Conservation (phyloP, 371 early-diverging fungal genomes). For the Mortierella sp. region DNA sequence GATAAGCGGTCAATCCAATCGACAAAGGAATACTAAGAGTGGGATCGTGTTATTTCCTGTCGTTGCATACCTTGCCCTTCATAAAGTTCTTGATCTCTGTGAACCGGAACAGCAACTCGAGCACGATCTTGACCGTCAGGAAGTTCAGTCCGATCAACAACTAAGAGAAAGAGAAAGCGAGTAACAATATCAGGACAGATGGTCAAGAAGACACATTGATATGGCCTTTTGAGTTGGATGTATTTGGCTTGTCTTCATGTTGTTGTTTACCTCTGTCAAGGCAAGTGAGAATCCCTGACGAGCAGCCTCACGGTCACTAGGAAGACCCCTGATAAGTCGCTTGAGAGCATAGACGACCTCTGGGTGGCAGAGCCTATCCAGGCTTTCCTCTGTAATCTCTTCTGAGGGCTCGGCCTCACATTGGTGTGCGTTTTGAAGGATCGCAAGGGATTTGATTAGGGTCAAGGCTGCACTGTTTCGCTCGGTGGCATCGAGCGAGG, state of each 20-base stretch:
- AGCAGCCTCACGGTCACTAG: slow-evolving; percentile 90
- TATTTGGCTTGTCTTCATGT: slow-evolving; percentile 10
- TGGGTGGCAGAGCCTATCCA: slow-evolving; percentile 70
- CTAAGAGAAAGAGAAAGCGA: slow-evolving; percentile 18
- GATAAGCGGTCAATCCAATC: no score
- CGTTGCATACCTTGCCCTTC: slow-evolving; percentile 58
- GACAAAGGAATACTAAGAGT: no score
- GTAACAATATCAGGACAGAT: neutral
- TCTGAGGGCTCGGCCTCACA: slow-evolving; percentile 42
- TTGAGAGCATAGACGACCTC: slow-evolving; percentile 92
- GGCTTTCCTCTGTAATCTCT: slow-evolving; percentile 66
- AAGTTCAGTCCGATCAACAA: slow-evolving; percentile 59
- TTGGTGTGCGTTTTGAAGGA: slow-evolving; percentile 63
- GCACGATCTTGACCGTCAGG: slow-evolving; percentile 67
- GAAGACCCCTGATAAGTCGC: slow-evolving; percentile 89
- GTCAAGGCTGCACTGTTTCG: slow-evolving; percentile 69
- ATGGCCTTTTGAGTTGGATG: no score
- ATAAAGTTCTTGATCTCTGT: slow-evolving; percentile 69
- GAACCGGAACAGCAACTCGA: slow-evolving; percentile 75
- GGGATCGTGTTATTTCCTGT: no score
- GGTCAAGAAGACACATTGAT: no score
- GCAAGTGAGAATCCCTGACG: slow-evolving; percentile 95
- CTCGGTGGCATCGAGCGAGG: slow-evolving; percentile 69
- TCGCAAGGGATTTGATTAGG: slow-evolving; percentile 61
- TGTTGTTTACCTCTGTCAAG: slow-evolving; percentile 78